Evolutionary conservation across 2,329 filamentous ascomycete species (phyloP).

Genomic region (Conoideocrella luteorostrata): DNA sequence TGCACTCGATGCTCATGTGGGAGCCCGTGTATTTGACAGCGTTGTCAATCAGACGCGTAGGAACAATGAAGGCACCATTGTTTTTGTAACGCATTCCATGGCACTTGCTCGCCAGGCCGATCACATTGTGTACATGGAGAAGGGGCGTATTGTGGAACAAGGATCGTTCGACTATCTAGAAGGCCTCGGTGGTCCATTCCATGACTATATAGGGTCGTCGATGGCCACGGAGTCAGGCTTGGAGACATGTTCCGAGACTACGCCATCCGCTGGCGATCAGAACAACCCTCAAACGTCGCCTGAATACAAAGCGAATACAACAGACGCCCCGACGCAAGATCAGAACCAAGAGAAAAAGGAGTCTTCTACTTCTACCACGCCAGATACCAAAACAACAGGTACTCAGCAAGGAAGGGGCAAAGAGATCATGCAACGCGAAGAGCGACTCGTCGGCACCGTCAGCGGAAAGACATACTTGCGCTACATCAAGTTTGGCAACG

Average conservation of each 20-base stretch:
- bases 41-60: conserved; percentile 13
- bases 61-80: conserved; percentile 13
- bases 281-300: background rate
- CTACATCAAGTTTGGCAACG: conserved; percentile 56
- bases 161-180: conserved; percentile 24
- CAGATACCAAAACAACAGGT: background rate
- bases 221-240: background rate
- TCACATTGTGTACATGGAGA: conserved; percentile 60
- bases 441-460: conserved; percentile 53
- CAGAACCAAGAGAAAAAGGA: background rate
- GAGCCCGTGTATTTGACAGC: conserved; percentile 13
- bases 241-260: background rate
- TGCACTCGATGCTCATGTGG: conserved; percentile 35
- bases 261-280: background rate
- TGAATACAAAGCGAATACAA: background rate
- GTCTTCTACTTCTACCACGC: background rate
- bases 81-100: conserved; percentile 42
- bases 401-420: conserved; percentile 9
- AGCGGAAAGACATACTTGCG: conserved; percentile 55
- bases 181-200: conserved; percentile 34
- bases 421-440: conserved; percentile 48
- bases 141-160: conserved; percentile 56
- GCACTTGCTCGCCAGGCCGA: conserved; percentile 53
- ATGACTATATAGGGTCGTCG: background rate
- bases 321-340: background rate